Evolutionary conservation across 768 basidiomycete genomes (phyloP), one percentile per base, ranked within the genome.

Genomic region (Boletales sp.): DNA sequence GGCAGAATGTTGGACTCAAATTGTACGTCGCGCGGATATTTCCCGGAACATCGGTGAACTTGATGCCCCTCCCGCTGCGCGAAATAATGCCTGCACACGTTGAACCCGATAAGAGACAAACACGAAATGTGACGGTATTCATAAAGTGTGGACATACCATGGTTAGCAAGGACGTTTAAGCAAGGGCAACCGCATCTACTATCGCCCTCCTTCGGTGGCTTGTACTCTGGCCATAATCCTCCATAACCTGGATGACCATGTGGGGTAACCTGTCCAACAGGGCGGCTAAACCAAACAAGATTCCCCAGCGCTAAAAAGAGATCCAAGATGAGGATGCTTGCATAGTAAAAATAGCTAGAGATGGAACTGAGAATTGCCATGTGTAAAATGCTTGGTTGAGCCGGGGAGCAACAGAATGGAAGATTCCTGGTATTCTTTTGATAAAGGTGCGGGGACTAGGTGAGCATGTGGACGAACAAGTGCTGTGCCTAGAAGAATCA

Each of bases 151-250:
- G 35, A 50, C 66, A 21, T 36, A 87, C 87, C 88, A 56, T 90
- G 88, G 60, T 90, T 90, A 6, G 88, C 86, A 78, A 91, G 71
- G 0, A 86, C 83, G 54, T 91, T 90, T 55, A 90, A 67, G 11
- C 78, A 85, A 3, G 86, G 87, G 56, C 87, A 90, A 2, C 80
- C 79, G 54, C 77, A 78, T 13, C 89, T 72, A 59, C 86, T 87
- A 55, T 89, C 86, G 3, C 78, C 79, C 10, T 80, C 73, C 52
- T 67, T 68, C 11, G 86, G 79, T 1, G 82, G 65, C 4, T 74
- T 68, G 55, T 74, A 90, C 59, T 82, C 79, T 7, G 87, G 86
- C 87, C 87, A 90, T 40, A 73, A 60, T 0, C 86, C 84, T 29
- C 71, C 77, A 27, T 67, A 73, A 1, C 84, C 85, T 8, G 79